phyloP scores from a whole-genome alignment of 2,329 filamentous ascomycete genomes.

The Neofusicoccum ribis region DNA sequence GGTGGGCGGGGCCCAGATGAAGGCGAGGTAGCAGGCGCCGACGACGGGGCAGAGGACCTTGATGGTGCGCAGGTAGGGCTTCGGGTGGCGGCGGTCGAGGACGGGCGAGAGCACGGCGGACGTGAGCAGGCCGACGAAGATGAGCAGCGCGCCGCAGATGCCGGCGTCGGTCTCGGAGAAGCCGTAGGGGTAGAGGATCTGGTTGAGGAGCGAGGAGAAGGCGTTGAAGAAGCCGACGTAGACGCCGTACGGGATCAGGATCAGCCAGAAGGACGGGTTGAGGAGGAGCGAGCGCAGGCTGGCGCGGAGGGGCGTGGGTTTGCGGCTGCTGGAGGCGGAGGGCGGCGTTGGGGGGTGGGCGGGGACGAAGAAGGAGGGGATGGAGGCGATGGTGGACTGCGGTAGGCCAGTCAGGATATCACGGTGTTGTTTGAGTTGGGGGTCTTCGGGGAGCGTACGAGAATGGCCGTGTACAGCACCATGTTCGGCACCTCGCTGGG shows the following conservation, averaged over 20 bases:
- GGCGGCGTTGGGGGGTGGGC: constrained; percentile 67
- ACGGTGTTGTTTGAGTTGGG: not conserved
- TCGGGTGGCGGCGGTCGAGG: constrained; percentile 74
- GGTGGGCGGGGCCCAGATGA: constrained; percentile 77
- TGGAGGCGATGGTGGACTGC: constrained; percentile 61
- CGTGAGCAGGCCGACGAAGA: constrained; percentile 78
- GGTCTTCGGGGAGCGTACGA: constrained; percentile 54
- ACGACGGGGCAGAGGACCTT: constrained; percentile 75
- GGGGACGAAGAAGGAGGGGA: constrained; percentile 83
- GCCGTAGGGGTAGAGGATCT: constrained; percentile 83
- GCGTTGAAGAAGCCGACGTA: constrained; percentile 96
- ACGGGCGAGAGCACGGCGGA: constrained; percentile 78
- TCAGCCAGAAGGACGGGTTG: constrained; percentile 74
- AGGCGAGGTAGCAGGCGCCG: constrained; percentile 69
- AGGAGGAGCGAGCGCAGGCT: constrained; percentile 50
- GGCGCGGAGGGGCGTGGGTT: constrained; percentile 52
- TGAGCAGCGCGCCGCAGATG: constrained; percentile 85
- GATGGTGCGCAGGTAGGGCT: constrained; percentile 68
- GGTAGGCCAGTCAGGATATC: constrained; percentile 9
- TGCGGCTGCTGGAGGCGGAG: constrained; percentile 63
- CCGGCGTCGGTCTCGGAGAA: constrained; percentile 83
- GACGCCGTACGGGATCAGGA: constrained; percentile 76
- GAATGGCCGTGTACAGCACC: constrained; percentile 81
- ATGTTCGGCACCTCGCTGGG: constrained; percentile 71
- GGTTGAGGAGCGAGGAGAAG: constrained; percentile 82